Conservation (phyloP, 495 filamentous ascomycete genomes). For the Choiromyces venosus region DNA sequence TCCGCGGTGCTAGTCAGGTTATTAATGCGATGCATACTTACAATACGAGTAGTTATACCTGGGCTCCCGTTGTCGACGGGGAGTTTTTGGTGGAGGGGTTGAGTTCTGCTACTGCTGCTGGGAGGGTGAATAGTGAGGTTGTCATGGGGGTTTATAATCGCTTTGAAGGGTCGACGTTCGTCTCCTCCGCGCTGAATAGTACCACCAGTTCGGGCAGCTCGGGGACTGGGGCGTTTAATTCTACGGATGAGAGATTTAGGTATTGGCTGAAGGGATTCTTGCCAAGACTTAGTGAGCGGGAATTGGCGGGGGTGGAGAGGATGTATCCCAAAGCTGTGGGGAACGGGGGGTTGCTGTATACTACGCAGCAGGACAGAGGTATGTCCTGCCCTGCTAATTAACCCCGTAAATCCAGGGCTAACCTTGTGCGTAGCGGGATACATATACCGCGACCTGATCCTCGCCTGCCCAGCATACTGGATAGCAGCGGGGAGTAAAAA, state of each 20-base stretch:
- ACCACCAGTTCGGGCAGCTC: slow-evolving; percentile 27
- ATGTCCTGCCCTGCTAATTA: slow-evolving; percentile 22
- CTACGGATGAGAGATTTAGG: slow-evolving; percentile 47
- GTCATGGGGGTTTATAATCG: slow-evolving; percentile 56
- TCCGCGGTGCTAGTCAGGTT: slow-evolving; percentile 48
- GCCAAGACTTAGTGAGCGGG: slow-evolving; percentile 45
- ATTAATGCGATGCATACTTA: slow-evolving; percentile 50
- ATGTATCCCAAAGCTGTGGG: slow-evolving; percentile 48
- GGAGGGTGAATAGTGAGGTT: slow-evolving; percentile 47
- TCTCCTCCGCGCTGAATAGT: slow-evolving; percentile 49
- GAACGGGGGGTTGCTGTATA: slow-evolving; percentile 48
- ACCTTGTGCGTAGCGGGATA: slow-evolving; percentile 47
- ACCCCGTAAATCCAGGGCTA: background rate
- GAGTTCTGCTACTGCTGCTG: slow-evolving; percentile 47
- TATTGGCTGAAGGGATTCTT: slow-evolving; percentile 52
- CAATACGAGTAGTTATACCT: slow-evolving; percentile 52
- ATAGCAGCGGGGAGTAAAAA: slow-evolving; percentile 47
- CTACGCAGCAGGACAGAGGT: slow-evolving; percentile 34
- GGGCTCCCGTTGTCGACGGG: slow-evolving; percentile 58
- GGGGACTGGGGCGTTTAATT: slow-evolving; percentile 46
- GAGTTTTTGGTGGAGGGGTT: slow-evolving; percentile 50
- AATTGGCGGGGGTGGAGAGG: slow-evolving; percentile 44
- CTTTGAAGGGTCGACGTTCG: slow-evolving; percentile 58
- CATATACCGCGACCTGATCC: slow-evolving; percentile 55
- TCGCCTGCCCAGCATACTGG: slow-evolving; percentile 58